Percentiles rank a stretch among this genome's conserved stretches.
Conservation (phyloP, 129 eudicot species). For the Lactuca saligna region DNA sequence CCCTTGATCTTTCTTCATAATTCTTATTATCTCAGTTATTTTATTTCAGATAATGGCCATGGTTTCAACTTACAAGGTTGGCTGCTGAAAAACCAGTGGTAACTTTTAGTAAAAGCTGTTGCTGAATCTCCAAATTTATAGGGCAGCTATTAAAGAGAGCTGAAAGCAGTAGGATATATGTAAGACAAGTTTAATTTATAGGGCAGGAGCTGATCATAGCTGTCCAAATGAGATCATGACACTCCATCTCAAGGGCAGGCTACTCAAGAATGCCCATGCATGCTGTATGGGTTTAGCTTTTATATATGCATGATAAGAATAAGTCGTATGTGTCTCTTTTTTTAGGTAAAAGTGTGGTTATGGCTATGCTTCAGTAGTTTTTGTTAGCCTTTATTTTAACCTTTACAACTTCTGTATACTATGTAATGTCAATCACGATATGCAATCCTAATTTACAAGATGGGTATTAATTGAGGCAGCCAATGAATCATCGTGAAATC, state of each 20-base stretch:
- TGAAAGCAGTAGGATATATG: slow-evolving; percentile 41
- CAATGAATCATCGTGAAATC: not conserved
- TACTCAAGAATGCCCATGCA: slow-evolving; percentile 64
- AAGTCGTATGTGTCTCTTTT: slow-evolving; percentile 14
- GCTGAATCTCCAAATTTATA: slow-evolving; percentile 56
- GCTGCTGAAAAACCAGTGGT: slow-evolving; percentile 50
- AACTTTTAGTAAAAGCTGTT: slow-evolving; percentile 53
- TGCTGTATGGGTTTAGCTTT: slow-evolving; percentile 34
- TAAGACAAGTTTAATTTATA: slow-evolving; percentile 31
- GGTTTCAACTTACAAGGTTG: slow-evolving; percentile 23
- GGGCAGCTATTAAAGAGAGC: slow-evolving; percentile 36
- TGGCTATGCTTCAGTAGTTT: slow-evolving; percentile 19
- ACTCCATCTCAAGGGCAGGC: slow-evolving; percentile 42
- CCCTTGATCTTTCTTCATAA: not conserved
- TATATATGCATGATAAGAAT: slow-evolving; percentile 1
- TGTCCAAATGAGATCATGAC: slow-evolving; percentile 48
- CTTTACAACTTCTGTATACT: slow-evolving; percentile 2
- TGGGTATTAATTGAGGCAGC: not conserved
- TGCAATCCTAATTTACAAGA: not conserved
- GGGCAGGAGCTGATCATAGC: slow-evolving; percentile 38
- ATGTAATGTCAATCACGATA: slow-evolving; percentile 16
- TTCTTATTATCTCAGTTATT: slow-evolving; percentile 7
- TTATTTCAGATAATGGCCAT: slow-evolving; percentile 34
- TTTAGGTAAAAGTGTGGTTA: slow-evolving; percentile 14
- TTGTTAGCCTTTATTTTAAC: slow-evolving; percentile 20